These are phyloP conservation scores for Wickerhamiella hasegawae DNA, from an alignment of 805 yeast genomes.

Conservation along the genomic window DNA sequence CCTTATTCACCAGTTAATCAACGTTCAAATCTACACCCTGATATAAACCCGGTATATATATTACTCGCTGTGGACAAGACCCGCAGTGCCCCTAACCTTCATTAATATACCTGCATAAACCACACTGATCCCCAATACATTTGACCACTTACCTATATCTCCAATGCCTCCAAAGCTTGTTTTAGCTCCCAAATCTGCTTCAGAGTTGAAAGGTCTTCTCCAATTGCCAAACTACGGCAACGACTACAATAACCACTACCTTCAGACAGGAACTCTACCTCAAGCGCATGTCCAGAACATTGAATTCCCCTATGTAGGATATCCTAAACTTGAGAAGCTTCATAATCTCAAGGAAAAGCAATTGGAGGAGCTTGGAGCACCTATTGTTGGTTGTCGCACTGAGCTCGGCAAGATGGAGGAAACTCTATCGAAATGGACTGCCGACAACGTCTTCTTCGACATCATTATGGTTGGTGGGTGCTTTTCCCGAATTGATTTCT, in stretches of 20 bases:
- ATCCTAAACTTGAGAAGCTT: conserved; percentile 63
- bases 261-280: conserved; percentile 50
- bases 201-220: conserved; percentile 5
- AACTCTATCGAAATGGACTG: conserved; percentile 46
- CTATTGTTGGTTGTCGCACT: conserved; percentile 51
- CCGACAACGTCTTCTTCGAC: conserved; percentile 50
- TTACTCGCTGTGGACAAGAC: no score
- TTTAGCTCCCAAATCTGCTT: not conserved
- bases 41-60: no score
- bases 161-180: not conserved
- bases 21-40: no score
- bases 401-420: conserved; percentile 37
- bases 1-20: no score
- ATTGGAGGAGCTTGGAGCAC: conserved; percentile 33
- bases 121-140: no score
- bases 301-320: conserved; percentile 57
- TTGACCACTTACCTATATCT: no score
- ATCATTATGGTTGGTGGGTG: conserved; percentile 86
- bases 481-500: conserved; percentile 50
- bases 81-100: no score
- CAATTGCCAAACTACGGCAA: conserved; percentile 31
- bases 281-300: conserved; percentile 50
- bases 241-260: conserved; percentile 56
- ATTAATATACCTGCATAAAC: no score
- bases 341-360: conserved; percentile 51